phyloP scores from a whole-genome alignment of 148 eudicot species.

The Camellia granthamiana region DNA sequence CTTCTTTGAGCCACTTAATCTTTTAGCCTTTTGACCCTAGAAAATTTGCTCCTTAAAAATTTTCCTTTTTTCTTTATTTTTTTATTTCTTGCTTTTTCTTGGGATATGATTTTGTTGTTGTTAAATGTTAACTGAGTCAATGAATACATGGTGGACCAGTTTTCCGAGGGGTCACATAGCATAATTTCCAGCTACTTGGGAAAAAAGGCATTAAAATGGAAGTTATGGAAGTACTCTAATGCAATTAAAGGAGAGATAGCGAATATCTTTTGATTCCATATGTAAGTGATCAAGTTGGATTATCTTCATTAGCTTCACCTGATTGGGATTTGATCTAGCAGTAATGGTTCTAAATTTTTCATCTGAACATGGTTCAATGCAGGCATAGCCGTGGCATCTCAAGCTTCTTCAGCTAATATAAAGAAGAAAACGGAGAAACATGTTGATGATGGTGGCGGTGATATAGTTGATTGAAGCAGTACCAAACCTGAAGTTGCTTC shows the following conservation, averaged over 20 bases:
- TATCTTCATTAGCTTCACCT: not conserved
- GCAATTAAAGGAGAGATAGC: not conserved
- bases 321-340: not conserved
- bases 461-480: constrained; percentile 18
- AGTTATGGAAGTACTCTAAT: not conserved
- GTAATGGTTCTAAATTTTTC: constrained; percentile 6
- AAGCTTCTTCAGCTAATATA: constrained; percentile 26
- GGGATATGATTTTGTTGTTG: not conserved
- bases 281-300: not conserved
- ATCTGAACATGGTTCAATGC: constrained; percentile 32
- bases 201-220: not conserved
- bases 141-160: not conserved
- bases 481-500: constrained; percentile 36
- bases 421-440: constrained; percentile 29
- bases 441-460: constrained; percentile 18
- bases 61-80: not conserved
- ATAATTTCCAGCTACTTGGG: not conserved
- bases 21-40: not conserved
- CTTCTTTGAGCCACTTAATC: no score
- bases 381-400: constrained; percentile 23
- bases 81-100: not conserved
- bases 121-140: not conserved
- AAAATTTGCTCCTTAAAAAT: not conserved
- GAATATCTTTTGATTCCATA: not conserved
- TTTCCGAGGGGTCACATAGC: not conserved